phyloP scores from a whole-genome alignment of 2,329 filamentous ascomycete genomes.

The Emmonsiellopsis sp. region DNA sequence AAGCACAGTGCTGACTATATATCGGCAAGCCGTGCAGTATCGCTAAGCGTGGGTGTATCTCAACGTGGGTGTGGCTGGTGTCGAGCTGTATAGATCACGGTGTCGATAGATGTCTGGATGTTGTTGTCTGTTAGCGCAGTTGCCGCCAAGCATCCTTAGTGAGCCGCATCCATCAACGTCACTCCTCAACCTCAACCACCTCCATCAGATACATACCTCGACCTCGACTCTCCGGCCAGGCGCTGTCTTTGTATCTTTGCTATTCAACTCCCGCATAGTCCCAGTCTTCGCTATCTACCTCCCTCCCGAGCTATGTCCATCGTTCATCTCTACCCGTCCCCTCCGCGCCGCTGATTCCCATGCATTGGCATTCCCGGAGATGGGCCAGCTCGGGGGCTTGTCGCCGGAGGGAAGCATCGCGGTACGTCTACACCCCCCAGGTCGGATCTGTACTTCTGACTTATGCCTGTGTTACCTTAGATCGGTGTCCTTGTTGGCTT shows the following conservation, averaged over 20 bases:
- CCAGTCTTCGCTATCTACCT: neutral
- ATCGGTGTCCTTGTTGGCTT: slow-evolving; percentile 90
- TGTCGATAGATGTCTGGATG: neutral
- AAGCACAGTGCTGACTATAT: too few species aligned
- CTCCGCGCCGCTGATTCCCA: slow-evolving; percentile 27
- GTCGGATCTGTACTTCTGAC: neutral
- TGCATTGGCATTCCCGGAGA: slow-evolving; percentile 35
- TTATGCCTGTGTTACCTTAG: slow-evolving; percentile 37
- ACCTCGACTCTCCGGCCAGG: neutral
- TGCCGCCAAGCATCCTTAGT: neutral
- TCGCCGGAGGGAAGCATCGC: slow-evolving; percentile 70
- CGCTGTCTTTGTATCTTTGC: neutral
- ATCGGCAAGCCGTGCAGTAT: too few species aligned
- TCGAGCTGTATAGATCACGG: neutral
- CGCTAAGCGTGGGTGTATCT: too few species aligned
- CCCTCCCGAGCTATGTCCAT: neutral
- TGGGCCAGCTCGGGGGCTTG: slow-evolving; percentile 66
- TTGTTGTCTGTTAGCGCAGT: neutral
- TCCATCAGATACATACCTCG: neutral
- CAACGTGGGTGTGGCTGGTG: too few species aligned
- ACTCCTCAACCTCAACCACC: neutral
- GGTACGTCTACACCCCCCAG: slow-evolving; percentile 41
- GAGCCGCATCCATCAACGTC: neutral
- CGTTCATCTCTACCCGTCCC: slow-evolving; percentile 23
- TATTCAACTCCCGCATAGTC: neutral